Percentiles rank a stretch among this genome's conserved stretches.
These are phyloP conservation scores for Pseudozyma flocculosa DNA, from an alignment of 1,284 basidiomycete species.

Conservation along the genomic window DNA sequence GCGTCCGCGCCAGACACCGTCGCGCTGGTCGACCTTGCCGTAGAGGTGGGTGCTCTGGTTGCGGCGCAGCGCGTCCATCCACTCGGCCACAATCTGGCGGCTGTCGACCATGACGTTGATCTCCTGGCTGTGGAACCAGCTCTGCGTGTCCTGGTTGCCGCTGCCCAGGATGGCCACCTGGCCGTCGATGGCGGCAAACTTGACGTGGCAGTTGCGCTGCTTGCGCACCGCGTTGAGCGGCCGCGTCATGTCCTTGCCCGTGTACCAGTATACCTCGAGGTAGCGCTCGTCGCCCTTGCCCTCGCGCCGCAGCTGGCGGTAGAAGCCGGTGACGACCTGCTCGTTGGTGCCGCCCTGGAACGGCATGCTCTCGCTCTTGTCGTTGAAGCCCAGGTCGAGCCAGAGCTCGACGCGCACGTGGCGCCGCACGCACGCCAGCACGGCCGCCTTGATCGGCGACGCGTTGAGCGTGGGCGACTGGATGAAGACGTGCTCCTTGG, in stretches of 20 bases:
- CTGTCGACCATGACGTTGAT: conserved; percentile 75
- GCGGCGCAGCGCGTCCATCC: conserved; percentile 67
- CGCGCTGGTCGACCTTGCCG: conserved; percentile 65
- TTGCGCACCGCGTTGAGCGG: conserved; percentile 73
- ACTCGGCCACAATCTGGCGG: conserved; percentile 66
- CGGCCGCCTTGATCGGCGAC: conserved; percentile 67
- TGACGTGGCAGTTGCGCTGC: conserved; percentile 70
- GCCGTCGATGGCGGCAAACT: conserved; percentile 73
- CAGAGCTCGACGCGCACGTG: conserved; percentile 66
- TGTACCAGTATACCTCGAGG: conserved; percentile 69
- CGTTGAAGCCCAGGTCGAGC: conserved; percentile 60
- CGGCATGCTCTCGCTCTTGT: conserved; percentile 68
- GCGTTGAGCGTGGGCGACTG: conserved; percentile 71
- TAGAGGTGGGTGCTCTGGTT: conserved; percentile 74
- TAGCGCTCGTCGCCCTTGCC: conserved; percentile 60
- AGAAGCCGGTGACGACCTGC: conserved; percentile 70
- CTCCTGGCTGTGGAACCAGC: conserved; percentile 77
- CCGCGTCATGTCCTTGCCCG: conserved; percentile 70
- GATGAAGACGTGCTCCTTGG: conserved; percentile 71
- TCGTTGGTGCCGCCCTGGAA: conserved; percentile 80
- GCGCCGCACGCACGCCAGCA: conserved; percentile 67
- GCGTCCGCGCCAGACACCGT: conserved; percentile 70
- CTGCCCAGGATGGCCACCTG: conserved; percentile 71
- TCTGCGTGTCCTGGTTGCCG: conserved; percentile 67
- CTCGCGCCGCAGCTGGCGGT: conserved; percentile 55